Percentiles rank a stretch among this genome's conserved stretches.
Conservation (phyloP, 306 rosid species). For the Corylus americana region DNA sequence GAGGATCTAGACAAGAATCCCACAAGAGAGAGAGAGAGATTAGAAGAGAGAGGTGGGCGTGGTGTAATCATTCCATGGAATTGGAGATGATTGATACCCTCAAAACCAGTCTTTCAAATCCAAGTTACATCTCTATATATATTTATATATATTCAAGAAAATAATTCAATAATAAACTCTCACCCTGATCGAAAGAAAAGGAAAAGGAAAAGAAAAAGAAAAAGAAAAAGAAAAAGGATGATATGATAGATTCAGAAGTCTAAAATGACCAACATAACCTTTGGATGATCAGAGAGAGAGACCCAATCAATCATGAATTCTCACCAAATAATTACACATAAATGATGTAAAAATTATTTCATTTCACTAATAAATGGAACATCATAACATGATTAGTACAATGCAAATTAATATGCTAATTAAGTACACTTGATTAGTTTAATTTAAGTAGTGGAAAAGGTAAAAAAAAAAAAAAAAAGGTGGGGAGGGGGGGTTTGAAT, state of each 20-base stretch:
- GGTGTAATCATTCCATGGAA: constrained; percentile 49
- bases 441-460: not conserved
- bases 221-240: not conserved
- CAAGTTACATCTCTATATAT: not conserved
- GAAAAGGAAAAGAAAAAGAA: not conserved
- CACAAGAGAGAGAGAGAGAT: constrained; percentile 21
- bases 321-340: not conserved
- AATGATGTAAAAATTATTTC: not conserved
- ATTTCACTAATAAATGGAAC: not conserved
- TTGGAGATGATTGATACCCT: constrained; percentile 29
- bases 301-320: not conserved
- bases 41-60: constrained; percentile 22
- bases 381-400: not conserved
- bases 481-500: too few relatives aligned
- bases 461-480: not conserved
- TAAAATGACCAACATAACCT: not conserved
- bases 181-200: not conserved
- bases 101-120: constrained; percentile 12
- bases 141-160: not conserved
- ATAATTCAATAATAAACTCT: not conserved
- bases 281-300: not conserved
- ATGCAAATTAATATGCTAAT: not conserved
- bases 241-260: not conserved
- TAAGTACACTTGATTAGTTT: not conserved
- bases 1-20: constrained; percentile 28